Evolutionary conservation across 305 asterid species (phyloP).

Genomic region (Stenogyne calaminthoides): DNA sequence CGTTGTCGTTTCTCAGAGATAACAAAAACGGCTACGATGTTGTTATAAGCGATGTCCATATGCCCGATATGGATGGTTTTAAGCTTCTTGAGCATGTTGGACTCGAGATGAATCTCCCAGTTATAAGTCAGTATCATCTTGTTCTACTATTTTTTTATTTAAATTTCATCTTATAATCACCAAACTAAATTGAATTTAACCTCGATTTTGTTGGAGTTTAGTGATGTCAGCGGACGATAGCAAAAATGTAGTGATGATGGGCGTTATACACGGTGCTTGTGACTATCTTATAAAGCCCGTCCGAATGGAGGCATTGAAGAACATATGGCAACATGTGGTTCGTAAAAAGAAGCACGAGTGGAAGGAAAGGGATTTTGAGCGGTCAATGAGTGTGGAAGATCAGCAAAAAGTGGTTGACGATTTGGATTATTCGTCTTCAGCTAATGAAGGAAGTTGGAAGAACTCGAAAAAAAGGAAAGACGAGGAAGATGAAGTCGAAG

Average conservation of each 20-base stretch:
- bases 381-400: conserved; percentile 48
- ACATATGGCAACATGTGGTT: conserved; percentile 96
- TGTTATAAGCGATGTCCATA: conserved; percentile 89
- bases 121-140: conserved; percentile 66
- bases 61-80: conserved; percentile 95
- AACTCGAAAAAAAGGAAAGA: conserved; percentile 54
- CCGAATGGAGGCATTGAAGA: conserved; percentile 85
- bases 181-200: not conserved
- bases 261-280: conserved; percentile 88
- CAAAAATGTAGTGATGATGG: conserved; percentile 81
- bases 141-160: not conserved
- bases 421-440: conserved; percentile 46
- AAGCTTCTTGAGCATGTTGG: conserved; percentile 83
- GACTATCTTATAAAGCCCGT: conserved; percentile 93
- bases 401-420: conserved; percentile 44
- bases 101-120: conserved; percentile 90
- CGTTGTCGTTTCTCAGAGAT: conserved; percentile 59
- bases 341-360: conserved; percentile 71
- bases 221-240: conserved; percentile 98
- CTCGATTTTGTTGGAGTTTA: conserved; percentile 25
- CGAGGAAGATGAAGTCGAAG: conserved; percentile 53
- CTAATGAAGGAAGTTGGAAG: conserved; percentile 50
- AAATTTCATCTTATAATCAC: not conserved
- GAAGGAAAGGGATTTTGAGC: conserved; percentile 72
- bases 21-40: conserved; percentile 75